phyloP scores from a whole-genome alignment of 768 basidiomycete species.

The Naganishia friedmannii region DNA sequence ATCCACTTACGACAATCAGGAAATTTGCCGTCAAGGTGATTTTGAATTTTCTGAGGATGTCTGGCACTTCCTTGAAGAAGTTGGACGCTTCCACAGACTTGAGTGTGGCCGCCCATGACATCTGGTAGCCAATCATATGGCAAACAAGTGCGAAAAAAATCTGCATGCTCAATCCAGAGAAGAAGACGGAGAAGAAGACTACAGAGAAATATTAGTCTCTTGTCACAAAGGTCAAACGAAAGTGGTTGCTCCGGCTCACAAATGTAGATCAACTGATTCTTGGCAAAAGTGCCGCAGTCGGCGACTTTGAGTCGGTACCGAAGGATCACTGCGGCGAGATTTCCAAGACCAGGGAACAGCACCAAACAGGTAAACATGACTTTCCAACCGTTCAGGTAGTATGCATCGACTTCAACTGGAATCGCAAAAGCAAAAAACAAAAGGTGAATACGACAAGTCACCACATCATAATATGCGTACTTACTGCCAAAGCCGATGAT shows the following conservation, averaged over 20 bases:
- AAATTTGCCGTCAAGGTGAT: neutral
- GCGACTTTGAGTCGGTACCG: slow-evolving; percentile 35
- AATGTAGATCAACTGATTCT: neutral
- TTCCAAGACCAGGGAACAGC: slow-evolving; percentile 65
- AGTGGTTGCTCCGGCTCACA: neutral
- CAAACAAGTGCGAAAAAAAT: slow-evolving; percentile 61
- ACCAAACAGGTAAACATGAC: neutral
- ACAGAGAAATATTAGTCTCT: no score
- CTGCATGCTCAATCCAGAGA: slow-evolving; percentile 65
- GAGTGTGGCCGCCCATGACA: slow-evolving; percentile 4
- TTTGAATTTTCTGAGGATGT: slow-evolving; percentile 70
- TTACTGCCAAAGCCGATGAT: slow-evolving; percentile 3
- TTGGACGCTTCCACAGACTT: slow-evolving; percentile 57
- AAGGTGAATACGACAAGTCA: neutral
- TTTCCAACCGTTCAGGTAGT: slow-evolving; percentile 13
- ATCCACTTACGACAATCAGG: neutral
- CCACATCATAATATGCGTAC: neutral
- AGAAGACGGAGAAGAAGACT: slow-evolving; percentile 63
- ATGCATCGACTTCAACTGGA: neutral
- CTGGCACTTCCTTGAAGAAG: slow-evolving; percentile 85
- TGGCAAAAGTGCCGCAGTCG: neutral
- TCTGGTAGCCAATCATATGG: slow-evolving; percentile 59
- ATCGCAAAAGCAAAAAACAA: no score
- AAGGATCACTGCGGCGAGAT: slow-evolving; percentile 57
- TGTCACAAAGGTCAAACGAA: no score